Conservation (phyloP, 768 basidiomycete species). For the Gelatoporia subvermispora region DNA sequence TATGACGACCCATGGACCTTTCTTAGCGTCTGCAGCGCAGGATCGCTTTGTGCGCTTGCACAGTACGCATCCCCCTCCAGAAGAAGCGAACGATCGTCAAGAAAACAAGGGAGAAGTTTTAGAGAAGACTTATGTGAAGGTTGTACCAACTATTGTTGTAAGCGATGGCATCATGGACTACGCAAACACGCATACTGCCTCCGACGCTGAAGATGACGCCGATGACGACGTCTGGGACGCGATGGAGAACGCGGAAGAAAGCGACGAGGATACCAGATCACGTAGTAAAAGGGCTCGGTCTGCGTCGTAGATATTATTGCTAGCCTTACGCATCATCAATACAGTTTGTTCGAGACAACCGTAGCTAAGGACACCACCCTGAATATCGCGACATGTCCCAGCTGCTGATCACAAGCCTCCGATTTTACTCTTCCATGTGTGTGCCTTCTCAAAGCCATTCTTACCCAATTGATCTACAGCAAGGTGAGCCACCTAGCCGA, state of each 20-base stretch:
- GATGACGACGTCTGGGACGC: slow-evolving; percentile 65
- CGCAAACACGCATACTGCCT: slow-evolving; percentile 20
- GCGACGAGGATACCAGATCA: slow-evolving; percentile 56
- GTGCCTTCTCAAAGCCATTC: slow-evolving; percentile 91
- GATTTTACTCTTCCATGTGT: slow-evolving; percentile 83
- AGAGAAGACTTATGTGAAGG: slow-evolving; percentile 60
- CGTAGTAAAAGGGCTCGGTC: not conserved
- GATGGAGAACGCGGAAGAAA: slow-evolving; percentile 42
- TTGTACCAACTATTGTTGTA: slow-evolving; percentile 53
- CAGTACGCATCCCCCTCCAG: slow-evolving; percentile 50
- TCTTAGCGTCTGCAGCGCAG: slow-evolving; percentile 56
- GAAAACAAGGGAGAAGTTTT: slow-evolving; percentile 56
- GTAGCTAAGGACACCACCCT: no score
- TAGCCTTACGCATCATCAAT: not conserved
- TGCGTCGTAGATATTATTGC: not conserved
- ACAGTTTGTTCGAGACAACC: no score
- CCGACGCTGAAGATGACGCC: slow-evolving; percentile 19
- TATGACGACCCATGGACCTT: slow-evolving; percentile 47
- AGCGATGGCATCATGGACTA: slow-evolving; percentile 46
- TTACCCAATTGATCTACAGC: slow-evolving; percentile 57
- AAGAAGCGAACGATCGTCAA: slow-evolving; percentile 41
- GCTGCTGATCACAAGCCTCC: slow-evolving; percentile 35
- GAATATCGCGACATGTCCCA: no score
- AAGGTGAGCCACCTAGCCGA: no score
- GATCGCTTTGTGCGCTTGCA: slow-evolving; percentile 74